phyloP scores from a whole-genome alignment of 192 early-diverging fungal species.

The Entophlyctis helioformis region DNA sequence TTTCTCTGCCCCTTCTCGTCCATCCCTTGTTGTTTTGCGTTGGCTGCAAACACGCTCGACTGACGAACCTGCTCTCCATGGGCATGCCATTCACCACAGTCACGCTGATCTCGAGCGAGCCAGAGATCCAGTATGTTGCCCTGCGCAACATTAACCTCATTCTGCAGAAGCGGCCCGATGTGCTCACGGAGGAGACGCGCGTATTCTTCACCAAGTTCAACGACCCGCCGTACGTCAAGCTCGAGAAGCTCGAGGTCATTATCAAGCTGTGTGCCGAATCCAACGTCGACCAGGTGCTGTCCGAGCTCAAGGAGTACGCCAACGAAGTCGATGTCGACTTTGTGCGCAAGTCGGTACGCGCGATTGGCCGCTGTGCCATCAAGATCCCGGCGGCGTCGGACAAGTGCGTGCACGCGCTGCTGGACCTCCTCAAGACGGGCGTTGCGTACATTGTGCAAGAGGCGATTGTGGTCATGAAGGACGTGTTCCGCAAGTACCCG shows the following conservation, averaged over 20 bases:
- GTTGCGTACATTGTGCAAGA: slow-evolving; percentile 88
- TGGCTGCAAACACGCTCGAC: too few species aligned
- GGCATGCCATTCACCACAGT: slow-evolving; percentile 29
- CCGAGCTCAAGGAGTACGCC: slow-evolving; percentile 91
- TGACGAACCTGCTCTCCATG: too few species aligned
- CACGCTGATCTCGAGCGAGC: slow-evolving; percentile 70
- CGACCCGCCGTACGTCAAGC: slow-evolving; percentile 94
- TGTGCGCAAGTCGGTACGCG: slow-evolving; percentile 75
- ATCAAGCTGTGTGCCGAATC: slow-evolving; percentile 74
- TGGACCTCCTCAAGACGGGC: slow-evolving; percentile 82
- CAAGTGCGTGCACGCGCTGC: slow-evolving; percentile 70
- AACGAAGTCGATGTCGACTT: slow-evolving; percentile 97
- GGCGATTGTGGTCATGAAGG: slow-evolving; percentile 73
- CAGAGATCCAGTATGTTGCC: slow-evolving; percentile 95
- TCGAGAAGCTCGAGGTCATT: slow-evolving; percentile 90
- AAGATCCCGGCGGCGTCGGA: slow-evolving; percentile 82
- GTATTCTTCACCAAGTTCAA: slow-evolving; percentile 99
- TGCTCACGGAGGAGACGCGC: slow-evolving; percentile 83
- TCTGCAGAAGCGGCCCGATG: slow-evolving; percentile 74
- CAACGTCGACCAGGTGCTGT: slow-evolving; percentile 84
- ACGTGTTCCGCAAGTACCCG: slow-evolving; percentile 94
- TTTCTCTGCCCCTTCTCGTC: background rate
- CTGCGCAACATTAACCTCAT: slow-evolving; percentile 95
- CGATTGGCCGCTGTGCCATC: slow-evolving; percentile 87
- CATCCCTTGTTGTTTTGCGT: slow-evolving; percentile 1